phyloP scores from a whole-genome alignment of 2,329 filamentous ascomycete species.

The Penicillium sp. region DNA sequence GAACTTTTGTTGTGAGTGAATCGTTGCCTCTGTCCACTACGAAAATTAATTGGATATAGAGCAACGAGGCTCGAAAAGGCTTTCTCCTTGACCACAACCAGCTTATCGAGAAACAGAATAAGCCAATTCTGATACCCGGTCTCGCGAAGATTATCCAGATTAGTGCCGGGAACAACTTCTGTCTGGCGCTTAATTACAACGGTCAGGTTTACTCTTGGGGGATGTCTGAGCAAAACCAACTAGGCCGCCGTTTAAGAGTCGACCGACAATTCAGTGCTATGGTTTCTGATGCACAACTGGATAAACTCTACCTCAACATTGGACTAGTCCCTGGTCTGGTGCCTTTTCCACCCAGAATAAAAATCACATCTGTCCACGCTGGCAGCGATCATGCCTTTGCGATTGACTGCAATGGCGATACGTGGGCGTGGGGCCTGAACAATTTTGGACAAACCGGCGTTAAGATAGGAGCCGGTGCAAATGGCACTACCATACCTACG shows the following conservation, averaged over 20 bases:
- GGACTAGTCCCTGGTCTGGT: constrained; percentile 41
- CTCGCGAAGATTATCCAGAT: constrained; percentile 64
- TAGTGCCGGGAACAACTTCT: constrained; percentile 66
- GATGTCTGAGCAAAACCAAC: constrained; percentile 65
- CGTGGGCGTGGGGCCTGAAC: constrained; percentile 74
- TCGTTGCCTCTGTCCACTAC: background rate
- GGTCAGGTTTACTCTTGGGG: constrained; percentile 69
- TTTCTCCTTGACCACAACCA: constrained; percentile 40
- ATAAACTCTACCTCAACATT: background rate
- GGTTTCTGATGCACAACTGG: constrained; percentile 27
- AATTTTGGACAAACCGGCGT: constrained; percentile 72
- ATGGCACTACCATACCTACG: constrained; percentile 57
- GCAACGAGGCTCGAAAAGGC: constrained; percentile 58
- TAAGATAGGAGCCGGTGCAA: constrained; percentile 55
- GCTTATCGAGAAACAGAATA: constrained; percentile 31
- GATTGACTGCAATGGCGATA: constrained; percentile 35
- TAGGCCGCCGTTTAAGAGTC: constrained; percentile 57
- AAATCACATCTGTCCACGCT: constrained; percentile 40
- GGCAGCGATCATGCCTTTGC: constrained; percentile 46
- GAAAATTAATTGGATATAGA: constrained; percentile 22
- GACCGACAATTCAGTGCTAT: constrained; percentile 52
- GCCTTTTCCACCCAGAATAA: constrained; percentile 50
- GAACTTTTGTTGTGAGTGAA: constrained; percentile 57
- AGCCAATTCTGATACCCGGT: constrained; percentile 43
- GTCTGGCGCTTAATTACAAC: constrained; percentile 63